phyloP scores from a whole-genome alignment of 139 green algal genomes.

The Choricystis sp. region DNA sequence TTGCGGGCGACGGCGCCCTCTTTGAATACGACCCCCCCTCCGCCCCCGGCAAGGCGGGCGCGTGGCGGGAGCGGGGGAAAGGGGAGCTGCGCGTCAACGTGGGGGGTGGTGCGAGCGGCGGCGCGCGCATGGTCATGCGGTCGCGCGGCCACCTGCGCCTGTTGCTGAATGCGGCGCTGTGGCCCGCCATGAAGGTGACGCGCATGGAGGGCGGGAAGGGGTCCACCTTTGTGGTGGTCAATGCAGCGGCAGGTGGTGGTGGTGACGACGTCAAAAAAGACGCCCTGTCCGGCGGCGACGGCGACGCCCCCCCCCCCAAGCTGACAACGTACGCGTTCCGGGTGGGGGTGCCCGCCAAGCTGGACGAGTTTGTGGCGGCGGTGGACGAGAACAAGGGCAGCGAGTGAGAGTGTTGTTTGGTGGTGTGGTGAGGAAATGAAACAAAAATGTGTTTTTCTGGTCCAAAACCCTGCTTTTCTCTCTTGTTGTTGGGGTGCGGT shows the following conservation, averaged over 20 bases:
- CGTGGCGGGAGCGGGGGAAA: slow-evolving; percentile 71
- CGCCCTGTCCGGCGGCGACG: neutral
- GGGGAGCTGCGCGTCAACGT: slow-evolving; percentile 72
- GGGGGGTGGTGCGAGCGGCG: neutral
- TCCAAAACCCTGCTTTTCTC: too few species aligned
- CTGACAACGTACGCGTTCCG: slow-evolving; percentile 29
- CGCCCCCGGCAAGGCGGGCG: slow-evolving; percentile 9
- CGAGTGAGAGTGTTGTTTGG: neutral
- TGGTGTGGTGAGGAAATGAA: too few species aligned
- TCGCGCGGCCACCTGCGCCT: slow-evolving; percentile 66
- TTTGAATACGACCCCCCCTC: slow-evolving; percentile 53
- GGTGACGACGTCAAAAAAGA: neutral
- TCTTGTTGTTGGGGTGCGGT: too few species aligned
- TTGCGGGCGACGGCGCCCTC: slow-evolving; percentile 45
- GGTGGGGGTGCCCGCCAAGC: slow-evolving; percentile 13
- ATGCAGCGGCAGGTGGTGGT: slow-evolving; percentile 15
- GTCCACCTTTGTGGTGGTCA: slow-evolving; percentile 58
- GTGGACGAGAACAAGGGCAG: slow-evolving; percentile 1
- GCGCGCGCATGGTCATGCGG: slow-evolving; percentile 78
- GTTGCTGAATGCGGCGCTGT: slow-evolving; percentile 81
- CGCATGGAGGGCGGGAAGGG: slow-evolving; percentile 65
- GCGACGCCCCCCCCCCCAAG: neutral
- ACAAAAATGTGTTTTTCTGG: too few species aligned
- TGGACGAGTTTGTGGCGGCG: slow-evolving; percentile 6
- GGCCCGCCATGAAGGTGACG: slow-evolving; percentile 46